phyloP scores from a whole-genome alignment of 164 flowering plant genomes.

The Chimonanthus salicifolius region DNA sequence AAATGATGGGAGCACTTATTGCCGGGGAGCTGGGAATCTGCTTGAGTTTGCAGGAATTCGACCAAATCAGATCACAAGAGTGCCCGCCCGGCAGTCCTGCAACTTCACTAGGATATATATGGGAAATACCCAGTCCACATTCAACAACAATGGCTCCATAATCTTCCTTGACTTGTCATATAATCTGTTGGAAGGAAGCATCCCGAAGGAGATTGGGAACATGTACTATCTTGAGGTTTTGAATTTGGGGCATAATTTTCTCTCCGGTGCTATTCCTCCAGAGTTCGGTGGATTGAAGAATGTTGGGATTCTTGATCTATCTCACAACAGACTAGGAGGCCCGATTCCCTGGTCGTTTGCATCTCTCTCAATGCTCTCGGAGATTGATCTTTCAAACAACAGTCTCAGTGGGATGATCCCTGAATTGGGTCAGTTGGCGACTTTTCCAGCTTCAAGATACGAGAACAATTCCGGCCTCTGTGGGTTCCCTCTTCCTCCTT shows the following conservation, averaged over 20 bases:
- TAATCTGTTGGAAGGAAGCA: constrained; percentile 59
- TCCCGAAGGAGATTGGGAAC: constrained; percentile 76
- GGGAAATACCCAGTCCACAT: constrained; percentile 61
- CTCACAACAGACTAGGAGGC: constrained; percentile 63
- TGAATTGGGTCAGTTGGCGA: constrained; percentile 59
- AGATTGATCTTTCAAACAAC: constrained; percentile 75
- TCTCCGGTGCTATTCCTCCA: constrained; percentile 68
- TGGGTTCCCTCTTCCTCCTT: constrained; percentile 67
- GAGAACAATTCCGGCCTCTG: constrained; percentile 77
- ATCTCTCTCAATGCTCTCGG: constrained; percentile 47
- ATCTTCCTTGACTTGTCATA: constrained; percentile 82
- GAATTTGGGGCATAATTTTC: constrained; percentile 79
- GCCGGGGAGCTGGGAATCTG: constrained; percentile 94
- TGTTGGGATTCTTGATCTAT: constrained; percentile 71
- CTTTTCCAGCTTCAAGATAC: constrained; percentile 49
- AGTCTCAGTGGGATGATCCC: constrained; percentile 70
- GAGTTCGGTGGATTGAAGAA: constrained; percentile 54
- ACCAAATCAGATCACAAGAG: constrained; percentile 39
- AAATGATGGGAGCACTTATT: constrained; percentile 66
- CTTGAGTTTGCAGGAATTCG: constrained; percentile 89
- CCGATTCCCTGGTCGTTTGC: constrained; percentile 57
- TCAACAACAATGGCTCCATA: constrained; percentile 82
- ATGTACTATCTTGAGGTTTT: constrained; percentile 59
- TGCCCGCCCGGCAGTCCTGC: constrained; percentile 64
- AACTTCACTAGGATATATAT: constrained; percentile 63